Base-by-base conservation (phyloP, 2,329 filamentous ascomycete genomes). In the Aspergillus persii region DNA sequence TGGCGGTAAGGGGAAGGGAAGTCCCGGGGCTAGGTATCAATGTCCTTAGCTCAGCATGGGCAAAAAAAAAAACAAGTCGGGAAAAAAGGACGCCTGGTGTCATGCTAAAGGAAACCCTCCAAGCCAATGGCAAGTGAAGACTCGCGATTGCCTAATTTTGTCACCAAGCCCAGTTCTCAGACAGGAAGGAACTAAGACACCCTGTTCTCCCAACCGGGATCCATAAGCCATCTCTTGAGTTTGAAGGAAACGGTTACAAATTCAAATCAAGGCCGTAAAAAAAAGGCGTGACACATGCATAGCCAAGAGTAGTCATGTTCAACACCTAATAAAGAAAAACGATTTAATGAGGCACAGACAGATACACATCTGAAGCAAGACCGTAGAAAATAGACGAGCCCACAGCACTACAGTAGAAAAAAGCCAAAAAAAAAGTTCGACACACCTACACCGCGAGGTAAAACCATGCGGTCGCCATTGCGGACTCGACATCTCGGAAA, bases 1-100 rank as follows among this genome's bases (percentile, higher is more conserved):
- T 65, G 58, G 66, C 64, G 64, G 64, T 68, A 66, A 66, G 55
- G 46, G 51, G 60, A 57, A 18, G 12, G 33, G 36, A 18, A 41
- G n/a, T 41, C 50, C 58, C 56, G 51, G 57, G 31, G 44, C 54
- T 61, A 60, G 53, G 49, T 53, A 53, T 61, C 18, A 44, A 62
- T 49, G 54, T 49, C 54, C 60, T 60, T 59, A 65, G 54, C 59
- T 47, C 54, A 64, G 50, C 46, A 51, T 52, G 46, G 53, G 31
- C 48, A 53, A 56, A 8, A 41, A 49, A 57, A 57, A 15, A 7
- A 7, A 41, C n/a, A n/a, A 41, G 12, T 4, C 7, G 6, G 12
- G 12, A n/a, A n/a, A 5, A 7, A 41, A 12, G 36, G 36, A 41
- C 15, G 36, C n/a, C 50, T 47, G 15, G 60, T 60, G 61, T 54